Base-by-base conservation (phyloP, 2,329 filamentous ascomycete genomes). In the Ilyonectria sp. region DNA sequence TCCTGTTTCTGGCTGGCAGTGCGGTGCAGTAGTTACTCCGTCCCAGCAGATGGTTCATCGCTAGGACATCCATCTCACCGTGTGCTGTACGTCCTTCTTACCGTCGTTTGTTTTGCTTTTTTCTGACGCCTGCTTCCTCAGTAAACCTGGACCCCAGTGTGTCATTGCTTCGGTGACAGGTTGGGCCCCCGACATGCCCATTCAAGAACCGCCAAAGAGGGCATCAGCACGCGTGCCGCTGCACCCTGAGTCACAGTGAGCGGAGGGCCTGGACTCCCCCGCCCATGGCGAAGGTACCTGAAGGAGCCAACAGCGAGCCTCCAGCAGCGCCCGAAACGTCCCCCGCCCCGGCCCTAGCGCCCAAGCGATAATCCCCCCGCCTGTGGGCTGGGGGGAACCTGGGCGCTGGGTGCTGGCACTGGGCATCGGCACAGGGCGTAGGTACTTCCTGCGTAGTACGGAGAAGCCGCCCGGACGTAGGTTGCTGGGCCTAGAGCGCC, bases 331-430 rank as follows among this genome's bases (percentile, higher is more conserved):
- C 66, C 60, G 59, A 62, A 65, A 62, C 53, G 54, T 46, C 54
- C 58, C 56, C 68, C 65, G 52, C 60, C 63, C 62, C 71, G 69
- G 49, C 59, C 63, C 61, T 66, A 66, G 61, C 65, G 65, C 64
- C 46, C 67, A 66, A 61, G 33, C 53, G 71, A 67, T 62, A 59
- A 43, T 40, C 37, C 40, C 43, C 44, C 33, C 7, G 43, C 29
- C 26, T 23, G 21, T 35, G 43, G 55, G 43, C 29, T 40, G 26
- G 29, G 19, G 19, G 29, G 37, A 26, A 40, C 37, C 37, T 40
- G 37, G 37, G 37, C 13, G 13, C 11, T 6, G 11, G 21, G 21
- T 21, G 21, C 21, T 21, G 17, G 37, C 37, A 40, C 13, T 15
- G 37, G 37, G 37, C 37, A 40, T 40, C 37, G 11, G 10, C 11